Evolutionary conservation across 345 rosid species (phyloP), one percentile per base, ranked within the genome.

Genomic region (Hibiscus tridactylites): DNA sequence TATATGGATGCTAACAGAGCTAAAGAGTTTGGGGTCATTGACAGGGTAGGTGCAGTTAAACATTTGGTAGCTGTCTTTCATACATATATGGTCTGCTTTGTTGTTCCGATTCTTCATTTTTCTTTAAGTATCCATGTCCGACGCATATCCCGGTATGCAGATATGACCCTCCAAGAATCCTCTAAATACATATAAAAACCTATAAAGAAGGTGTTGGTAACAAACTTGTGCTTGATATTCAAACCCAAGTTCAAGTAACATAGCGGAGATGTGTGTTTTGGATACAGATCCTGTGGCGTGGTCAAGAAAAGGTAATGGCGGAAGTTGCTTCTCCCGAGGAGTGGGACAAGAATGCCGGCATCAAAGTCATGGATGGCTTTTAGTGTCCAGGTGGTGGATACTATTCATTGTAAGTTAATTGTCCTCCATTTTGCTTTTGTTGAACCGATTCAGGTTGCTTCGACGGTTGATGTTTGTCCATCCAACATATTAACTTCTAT

Each of bases 21-120:
- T 60, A 83, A 79, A 75, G 95, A 90, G 74, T 94, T 90, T 77
- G 98, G 98, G 47, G 95, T 91, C 77, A 80, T 91, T 74, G 98
- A 91, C 80, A 86, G 76, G 84, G 97, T 91, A 73, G 74, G 83
- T 71, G 24, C 54, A 1, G 15, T 37, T 39, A 44, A 4, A 21
- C 3, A 6, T 19, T 47, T 26, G 21, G 9, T 3, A 28, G 31
- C 2, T 49, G n/a, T 39, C 0, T 56, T 9, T 31, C 58, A n/a
- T 35, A 11, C 19, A 9, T 49, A 6, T 74, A 31, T 44, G 49
- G 12, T 5, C 17, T 17, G 7, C n/a, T 5, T 39, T 39, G 11
- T 39, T 39, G 46, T 39, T 39, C 46, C 10, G 46, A 39, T 2
- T 39, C 46, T 10, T 39, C 46, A 39, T 39, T 10, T 39, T 39